phyloP scores from a whole-genome alignment of 495 filamentous ascomycete species.

The Hyaloscypha bicolor region DNA sequence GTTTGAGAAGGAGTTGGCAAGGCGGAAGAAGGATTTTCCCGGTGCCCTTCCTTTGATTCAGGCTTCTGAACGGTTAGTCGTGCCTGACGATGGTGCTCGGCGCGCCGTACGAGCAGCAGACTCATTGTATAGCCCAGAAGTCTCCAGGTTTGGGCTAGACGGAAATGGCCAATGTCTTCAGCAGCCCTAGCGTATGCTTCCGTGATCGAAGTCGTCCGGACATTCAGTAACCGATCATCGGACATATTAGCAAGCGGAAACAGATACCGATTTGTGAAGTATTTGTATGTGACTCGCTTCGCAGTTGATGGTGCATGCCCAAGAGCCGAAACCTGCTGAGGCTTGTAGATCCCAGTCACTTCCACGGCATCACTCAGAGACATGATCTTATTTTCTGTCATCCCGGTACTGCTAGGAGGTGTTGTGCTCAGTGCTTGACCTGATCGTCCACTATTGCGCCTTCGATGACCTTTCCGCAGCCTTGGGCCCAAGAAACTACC shows the following conservation, averaged over 20 bases:
- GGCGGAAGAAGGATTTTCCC: background rate
- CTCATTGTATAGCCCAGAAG: constrained; percentile 64
- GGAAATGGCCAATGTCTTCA: constrained; percentile 58
- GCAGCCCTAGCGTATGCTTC: constrained; percentile 65
- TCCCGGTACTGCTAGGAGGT: constrained; percentile 55
- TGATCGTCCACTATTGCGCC: constrained; percentile 43
- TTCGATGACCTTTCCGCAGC: constrained; percentile 41
- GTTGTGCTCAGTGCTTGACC: constrained; percentile 52
- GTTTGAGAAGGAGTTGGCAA: background rate
- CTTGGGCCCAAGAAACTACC: constrained; percentile 60
- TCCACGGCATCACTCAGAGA: constrained; percentile 64
- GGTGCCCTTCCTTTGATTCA: background rate
- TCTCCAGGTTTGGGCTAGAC: constrained; percentile 76
- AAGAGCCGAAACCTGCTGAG: constrained; percentile 63
- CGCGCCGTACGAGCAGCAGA: constrained; percentile 60
- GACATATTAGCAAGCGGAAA: constrained; percentile 39
- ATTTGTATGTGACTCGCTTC: constrained; percentile 55
- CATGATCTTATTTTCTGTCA: constrained; percentile 51
- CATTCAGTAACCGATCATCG: constrained; percentile 35
- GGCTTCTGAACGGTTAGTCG: constrained; percentile 38
- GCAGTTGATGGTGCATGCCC: constrained; percentile 60
- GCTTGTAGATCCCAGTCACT: constrained; percentile 52
- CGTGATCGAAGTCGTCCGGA: constrained; percentile 53
- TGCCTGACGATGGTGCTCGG: constrained; percentile 54
- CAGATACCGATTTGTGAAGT: constrained; percentile 63